Percentiles rank a stretch among this genome's conserved stretches.
Evolutionary conservation across 441 rosid species (phyloP).

Genomic region (Populus hybrid): DNA sequence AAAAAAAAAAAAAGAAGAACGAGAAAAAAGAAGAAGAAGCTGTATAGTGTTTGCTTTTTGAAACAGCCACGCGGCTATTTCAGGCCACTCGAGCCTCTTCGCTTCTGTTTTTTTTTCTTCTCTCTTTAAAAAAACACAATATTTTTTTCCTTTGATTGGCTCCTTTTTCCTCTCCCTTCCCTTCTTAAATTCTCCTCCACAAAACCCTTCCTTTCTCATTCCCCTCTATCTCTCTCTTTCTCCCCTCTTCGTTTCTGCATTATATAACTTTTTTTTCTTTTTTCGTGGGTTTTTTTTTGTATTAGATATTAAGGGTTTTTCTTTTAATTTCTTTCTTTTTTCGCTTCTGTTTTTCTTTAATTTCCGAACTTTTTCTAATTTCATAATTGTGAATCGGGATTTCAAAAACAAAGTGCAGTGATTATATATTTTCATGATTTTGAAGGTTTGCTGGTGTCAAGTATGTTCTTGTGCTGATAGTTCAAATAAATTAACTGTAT

Average conservation of each 20-base stretch:
- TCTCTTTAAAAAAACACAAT: no score
- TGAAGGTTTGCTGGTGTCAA: background rate
- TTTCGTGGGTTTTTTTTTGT: background rate
- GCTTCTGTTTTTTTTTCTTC: background rate
- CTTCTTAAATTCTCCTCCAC: constrained; percentile 21
- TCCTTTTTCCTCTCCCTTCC: background rate
- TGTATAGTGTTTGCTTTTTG: constrained; percentile 4
- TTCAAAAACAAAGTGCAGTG: background rate
- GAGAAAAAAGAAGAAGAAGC: background rate
- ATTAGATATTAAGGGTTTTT: background rate
- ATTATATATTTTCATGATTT: background rate
- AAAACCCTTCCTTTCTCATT: constrained; percentile 14
- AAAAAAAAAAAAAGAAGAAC: background rate
- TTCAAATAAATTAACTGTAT: background rate
- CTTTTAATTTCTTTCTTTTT: background rate
- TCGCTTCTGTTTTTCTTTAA: background rate
- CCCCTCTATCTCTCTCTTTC: background rate
- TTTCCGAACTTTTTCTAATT: background rate
- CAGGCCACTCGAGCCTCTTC: constrained; percentile 22
- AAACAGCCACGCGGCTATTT: constrained; percentile 22
- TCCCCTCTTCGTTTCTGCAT: background rate
- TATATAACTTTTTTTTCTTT: background rate
- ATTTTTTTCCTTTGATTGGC: constrained; percentile 6
- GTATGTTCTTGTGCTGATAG: background rate
- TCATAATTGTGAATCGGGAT: background rate